phyloP scores from a whole-genome alignment of 495 filamentous ascomycete species.

The Penicillium bovifimosum region DNA sequence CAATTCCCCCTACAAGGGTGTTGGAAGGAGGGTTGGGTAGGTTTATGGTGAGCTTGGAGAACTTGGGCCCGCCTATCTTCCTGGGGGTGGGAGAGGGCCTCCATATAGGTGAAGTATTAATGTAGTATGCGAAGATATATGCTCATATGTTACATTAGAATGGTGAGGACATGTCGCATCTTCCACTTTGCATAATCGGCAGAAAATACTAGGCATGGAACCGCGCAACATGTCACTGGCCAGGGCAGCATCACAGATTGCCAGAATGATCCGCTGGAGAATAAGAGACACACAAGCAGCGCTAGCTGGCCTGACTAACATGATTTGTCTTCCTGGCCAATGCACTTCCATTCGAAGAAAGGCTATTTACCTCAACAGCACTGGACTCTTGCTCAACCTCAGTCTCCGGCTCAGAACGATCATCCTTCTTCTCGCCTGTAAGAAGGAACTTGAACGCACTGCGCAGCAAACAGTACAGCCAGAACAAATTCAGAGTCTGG shows the following conservation, averaged over 20 bases:
- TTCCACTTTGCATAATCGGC: too few relatives aligned
- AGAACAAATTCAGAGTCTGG: conserved; percentile 71
- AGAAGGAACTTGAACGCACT: conserved; percentile 19
- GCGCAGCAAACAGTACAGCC: conserved; percentile 66
- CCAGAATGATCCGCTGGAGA: too few relatives aligned
- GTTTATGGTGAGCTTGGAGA: too few relatives aligned
- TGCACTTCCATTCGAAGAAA: neutral
- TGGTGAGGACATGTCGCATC: neutral
- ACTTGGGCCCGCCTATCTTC: too few relatives aligned
- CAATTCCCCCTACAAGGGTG: too few relatives aligned
- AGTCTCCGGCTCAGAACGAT: conserved; percentile 14
- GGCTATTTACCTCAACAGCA: neutral
- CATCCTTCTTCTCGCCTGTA: conserved; percentile 25
- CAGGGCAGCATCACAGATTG: too few relatives aligned
- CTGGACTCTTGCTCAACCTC: conserved; percentile 12
- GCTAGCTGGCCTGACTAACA: neutral
- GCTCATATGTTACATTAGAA: neutral
- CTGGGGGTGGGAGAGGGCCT: too few relatives aligned
- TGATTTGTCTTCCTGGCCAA: neutral
- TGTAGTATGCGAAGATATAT: neutral
- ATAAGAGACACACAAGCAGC: neutral
- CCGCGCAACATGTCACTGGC: too few relatives aligned
- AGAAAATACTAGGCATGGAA: too few relatives aligned
- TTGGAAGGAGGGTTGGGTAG: too few relatives aligned
- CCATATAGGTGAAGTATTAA: too few relatives aligned